phyloP scores from a whole-genome alignment of 371 early-diverging fungal species.

The Batrachochytrium dendrobatidis region DNA sequence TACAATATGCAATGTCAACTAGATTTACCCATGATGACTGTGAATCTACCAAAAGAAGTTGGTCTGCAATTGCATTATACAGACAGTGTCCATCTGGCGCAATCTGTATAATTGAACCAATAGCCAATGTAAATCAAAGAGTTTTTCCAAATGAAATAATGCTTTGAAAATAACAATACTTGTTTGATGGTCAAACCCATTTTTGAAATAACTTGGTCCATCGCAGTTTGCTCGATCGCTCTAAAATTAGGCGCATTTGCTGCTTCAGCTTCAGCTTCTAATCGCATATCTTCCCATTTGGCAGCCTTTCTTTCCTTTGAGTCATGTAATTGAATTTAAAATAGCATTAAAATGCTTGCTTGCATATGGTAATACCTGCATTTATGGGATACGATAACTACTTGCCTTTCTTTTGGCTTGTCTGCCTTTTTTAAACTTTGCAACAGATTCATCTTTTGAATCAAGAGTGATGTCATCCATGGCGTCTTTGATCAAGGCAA shows the following conservation, averaged over 20 bases:
- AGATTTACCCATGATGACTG: background rate
- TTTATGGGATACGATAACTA: too few species aligned
- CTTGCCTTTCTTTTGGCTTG: background rate
- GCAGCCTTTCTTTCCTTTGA: constrained; percentile 35
- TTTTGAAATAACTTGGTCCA: constrained; percentile 46
- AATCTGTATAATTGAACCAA: constrained; percentile 37
- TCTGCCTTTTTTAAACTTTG: constrained; percentile 3
- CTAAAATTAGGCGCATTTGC: constrained; percentile 63
- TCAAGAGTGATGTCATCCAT: background rate
- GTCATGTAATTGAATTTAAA: too few species aligned
- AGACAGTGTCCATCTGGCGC: constrained; percentile 81
- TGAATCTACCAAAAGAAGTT: constrained; percentile 33
- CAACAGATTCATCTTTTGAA: background rate
- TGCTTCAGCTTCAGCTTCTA: constrained; percentile 75
- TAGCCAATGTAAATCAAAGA: background rate
- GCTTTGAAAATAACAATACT: constrained; percentile 6
- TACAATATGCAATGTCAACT: background rate
- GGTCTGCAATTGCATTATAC: constrained; percentile 83
- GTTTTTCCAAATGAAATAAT: background rate
- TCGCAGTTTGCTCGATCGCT: constrained; percentile 63
- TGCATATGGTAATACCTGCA: too few species aligned
- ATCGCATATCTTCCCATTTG: constrained; percentile 64
- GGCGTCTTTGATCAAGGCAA: background rate
- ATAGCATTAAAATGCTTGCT: too few species aligned
- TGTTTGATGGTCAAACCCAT: constrained; percentile 25